Base-by-base conservation (phyloP, 192 early-diverging fungal genomes). In the Coemansia sp. region DNA sequence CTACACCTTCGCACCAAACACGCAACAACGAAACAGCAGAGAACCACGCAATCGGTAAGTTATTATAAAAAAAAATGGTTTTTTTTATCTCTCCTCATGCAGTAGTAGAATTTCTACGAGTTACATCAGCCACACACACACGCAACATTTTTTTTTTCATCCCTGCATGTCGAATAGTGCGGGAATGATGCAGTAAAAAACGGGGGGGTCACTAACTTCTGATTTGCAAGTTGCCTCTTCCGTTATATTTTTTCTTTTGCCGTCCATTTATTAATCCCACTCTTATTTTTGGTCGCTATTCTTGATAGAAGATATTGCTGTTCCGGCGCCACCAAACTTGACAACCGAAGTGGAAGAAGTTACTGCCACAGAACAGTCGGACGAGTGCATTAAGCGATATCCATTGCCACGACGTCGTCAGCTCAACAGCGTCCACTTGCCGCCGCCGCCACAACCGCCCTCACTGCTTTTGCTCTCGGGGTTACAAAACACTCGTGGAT, bases 381-480 rank as follows among this genome's bases (percentile, higher is more conserved):
- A 49, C n/a, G 47, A 49, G 6, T 3, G 47, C 6, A 49, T 9
- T 49, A 21, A 49, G n/a, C n/a, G 47, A 23, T 21, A 49, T 19
- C 47, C 47, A 6, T 8, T 37, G 6, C 35, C 35, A 49, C 47
- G 47, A 10, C 47, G 47, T 8, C 47, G 47, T n/a, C n/a, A 49
- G 21, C 47, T 49, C 47, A n/a, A 21, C 47, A 23, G n/a, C 47
- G 8, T 17, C 5, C 47, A 49, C 9, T 30, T 30, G 3, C 52
- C 52, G 13, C 52, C 52, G 28, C 52, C 52, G 14, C 26, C 52
- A 28, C 28, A 55, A 9, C 52, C 52, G 9, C 52, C 52, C 52
- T 70, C 68, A 23, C 26, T 47, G 43, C 62, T 64, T 3, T 40
- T 47, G 43, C 62, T 46, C 42, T 64, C 62, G 21, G 42, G 42